A percentile compares a stretch with the other conserved stretches of the same genome.
Conservation (phyloP, 1,284 basidiomycete species). For the Agroathelia rolfsii region DNA sequence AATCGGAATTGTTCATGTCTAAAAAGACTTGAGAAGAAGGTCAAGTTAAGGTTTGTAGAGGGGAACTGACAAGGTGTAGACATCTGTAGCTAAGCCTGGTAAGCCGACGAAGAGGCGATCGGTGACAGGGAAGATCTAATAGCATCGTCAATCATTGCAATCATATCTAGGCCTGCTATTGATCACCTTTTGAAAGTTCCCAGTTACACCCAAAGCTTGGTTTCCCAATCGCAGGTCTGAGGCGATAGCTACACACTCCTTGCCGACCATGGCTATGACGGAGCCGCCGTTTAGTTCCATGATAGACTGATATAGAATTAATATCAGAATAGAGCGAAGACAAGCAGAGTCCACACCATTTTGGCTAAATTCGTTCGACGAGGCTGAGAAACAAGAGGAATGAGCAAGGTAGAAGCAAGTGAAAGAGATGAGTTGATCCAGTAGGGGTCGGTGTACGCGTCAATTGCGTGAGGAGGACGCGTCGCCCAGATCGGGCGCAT, state of each 20-base stretch:
- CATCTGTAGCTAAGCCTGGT: slow-evolving; percentile 90
- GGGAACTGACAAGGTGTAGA: slow-evolving; percentile 72
- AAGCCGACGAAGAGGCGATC: slow-evolving; percentile 91
- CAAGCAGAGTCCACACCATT: no score
- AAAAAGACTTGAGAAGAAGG: slow-evolving; percentile 9
- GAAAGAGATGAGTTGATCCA: no score
- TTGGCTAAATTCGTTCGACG: no score
- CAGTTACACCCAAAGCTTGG: slow-evolving; percentile 81
- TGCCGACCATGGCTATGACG: slow-evolving; percentile 97
- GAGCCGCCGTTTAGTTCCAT: slow-evolving; percentile 93
- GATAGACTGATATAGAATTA: no score
- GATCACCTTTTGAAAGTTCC: slow-evolving; percentile 94
- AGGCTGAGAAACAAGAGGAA: no score
- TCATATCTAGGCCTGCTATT: not conserved
- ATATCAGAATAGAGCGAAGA: no score
- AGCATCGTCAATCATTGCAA: slow-evolving; percentile 1
- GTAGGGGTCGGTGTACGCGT: no score
- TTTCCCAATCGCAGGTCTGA: slow-evolving; percentile 91
- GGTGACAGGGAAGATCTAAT: slow-evolving; percentile 87
- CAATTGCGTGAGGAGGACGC: no score
- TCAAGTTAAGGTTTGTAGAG: slow-evolving; percentile 5
- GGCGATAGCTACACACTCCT: slow-evolving; percentile 98
- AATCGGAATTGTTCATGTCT: slow-evolving; percentile 87
- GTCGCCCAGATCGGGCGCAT: no score
- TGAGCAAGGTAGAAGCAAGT: no score